These are phyloP conservation scores for Mikania micrantha DNA, from an alignment of 129 eudicot species.

Conservation along the genomic window DNA sequence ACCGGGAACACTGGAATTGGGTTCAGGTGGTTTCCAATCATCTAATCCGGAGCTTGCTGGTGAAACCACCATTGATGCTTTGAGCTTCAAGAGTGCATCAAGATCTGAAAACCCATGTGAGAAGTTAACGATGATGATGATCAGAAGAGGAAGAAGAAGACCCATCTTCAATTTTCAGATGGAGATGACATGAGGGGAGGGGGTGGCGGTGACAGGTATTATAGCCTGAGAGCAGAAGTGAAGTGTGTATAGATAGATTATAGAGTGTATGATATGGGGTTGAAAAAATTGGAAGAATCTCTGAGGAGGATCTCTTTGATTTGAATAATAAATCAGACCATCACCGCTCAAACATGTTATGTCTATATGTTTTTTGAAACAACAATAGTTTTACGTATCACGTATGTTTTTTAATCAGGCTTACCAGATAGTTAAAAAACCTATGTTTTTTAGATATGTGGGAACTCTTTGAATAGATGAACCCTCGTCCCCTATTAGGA, in stretches of 20 bases:
- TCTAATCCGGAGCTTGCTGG: constrained; percentile 36
- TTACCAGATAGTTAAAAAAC: no score
- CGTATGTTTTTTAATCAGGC: no score
- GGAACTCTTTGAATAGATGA: no score
- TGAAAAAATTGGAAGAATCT: constrained; percentile 31
- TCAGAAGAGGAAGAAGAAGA: background rate
- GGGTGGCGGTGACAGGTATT: background rate
- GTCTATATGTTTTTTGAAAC: background rate
- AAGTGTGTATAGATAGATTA: background rate
- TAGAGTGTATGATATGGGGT: constrained; percentile 6
- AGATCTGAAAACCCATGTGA: constrained; percentile 43
- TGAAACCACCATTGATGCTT: constrained; percentile 39
- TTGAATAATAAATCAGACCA: constrained; percentile 11
- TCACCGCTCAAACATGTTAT: background rate
- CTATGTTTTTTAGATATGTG: no score
- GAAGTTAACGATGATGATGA: background rate
- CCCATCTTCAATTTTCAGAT: background rate
- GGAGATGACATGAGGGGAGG: background rate
- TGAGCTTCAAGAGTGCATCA: constrained; percentile 50
- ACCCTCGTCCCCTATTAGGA: no score
- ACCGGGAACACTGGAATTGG: constrained; percentile 5
- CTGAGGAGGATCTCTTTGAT: constrained; percentile 21
- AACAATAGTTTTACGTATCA: no score
- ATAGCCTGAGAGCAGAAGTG: background rate
- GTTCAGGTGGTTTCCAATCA: constrained; percentile 37